These are phyloP conservation scores for Penicillium hesseltinei DNA, from an alignment of 2,329 filamentous ascomycete genomes.

Conservation along the genomic window DNA sequence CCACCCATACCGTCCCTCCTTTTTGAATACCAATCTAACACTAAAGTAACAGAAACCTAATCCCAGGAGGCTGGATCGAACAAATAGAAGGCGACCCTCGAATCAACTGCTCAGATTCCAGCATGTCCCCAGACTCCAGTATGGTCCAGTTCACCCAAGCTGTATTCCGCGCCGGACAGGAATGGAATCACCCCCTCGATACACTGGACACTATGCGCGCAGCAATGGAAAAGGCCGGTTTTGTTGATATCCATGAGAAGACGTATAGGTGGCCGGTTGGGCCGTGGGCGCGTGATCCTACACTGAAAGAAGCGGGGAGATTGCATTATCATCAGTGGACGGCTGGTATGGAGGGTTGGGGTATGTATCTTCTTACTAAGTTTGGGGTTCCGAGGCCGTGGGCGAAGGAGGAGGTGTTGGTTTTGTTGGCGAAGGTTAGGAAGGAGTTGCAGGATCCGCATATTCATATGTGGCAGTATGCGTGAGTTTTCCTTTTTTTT, in stretches of 20 bases:
- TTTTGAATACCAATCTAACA: not conserved
- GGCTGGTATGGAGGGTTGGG: constrained; percentile 24
- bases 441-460: constrained; percentile 2
- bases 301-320: constrained; percentile 40
- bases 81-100: constrained; percentile 1
- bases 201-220: constrained; percentile 21
- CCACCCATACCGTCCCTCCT: not conserved
- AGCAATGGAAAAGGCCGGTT: constrained; percentile 24
- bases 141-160: not conserved
- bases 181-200: constrained; percentile 16
- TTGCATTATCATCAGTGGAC: constrained; percentile 24
- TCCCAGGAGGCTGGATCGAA: constrained; percentile 6
- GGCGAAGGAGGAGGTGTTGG: constrained; percentile 6
- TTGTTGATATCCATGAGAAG: constrained; percentile 28
- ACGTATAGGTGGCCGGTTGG: constrained; percentile 25
- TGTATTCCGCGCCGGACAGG: constrained; percentile 15
- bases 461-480: constrained; percentile 3
- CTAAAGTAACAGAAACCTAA: not conserved
- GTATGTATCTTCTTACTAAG: constrained; percentile 22
- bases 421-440: constrained; percentile 4
- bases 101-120: not conserved
- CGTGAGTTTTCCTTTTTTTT: not conserved
- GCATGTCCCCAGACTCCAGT: not conserved
- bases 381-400: constrained; percentile 14
- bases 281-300: constrained; percentile 25